Base-by-base conservation (phyloP, 1,284 basidiomycete species). In the Cutaneotrichosporon sp. region DNA sequence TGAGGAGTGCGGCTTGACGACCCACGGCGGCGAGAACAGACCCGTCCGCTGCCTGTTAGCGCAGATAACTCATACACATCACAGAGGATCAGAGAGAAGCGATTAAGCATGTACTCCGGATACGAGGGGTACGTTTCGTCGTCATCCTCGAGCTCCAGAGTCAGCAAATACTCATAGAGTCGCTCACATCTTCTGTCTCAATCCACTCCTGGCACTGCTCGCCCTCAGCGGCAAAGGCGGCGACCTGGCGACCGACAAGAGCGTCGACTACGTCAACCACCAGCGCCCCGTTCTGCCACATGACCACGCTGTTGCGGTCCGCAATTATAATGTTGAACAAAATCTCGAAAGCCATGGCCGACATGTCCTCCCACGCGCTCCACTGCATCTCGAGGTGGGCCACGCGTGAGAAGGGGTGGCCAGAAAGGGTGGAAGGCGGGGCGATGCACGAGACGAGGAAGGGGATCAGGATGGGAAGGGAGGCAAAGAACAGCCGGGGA, bases 321-420 rank as follows among this genome's bases (percentile, higher is more conserved):
- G 73, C 60, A 46, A 77, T 76, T 31, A 69, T 62, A 10, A 80
- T 65, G 5, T 71, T 69, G 30, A 77, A 65, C 26, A 81, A 58
- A 26, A 81, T 70, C 65, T 80, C 79, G 26, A 73, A 70, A 5
- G 77, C 74, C 31, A 78, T 75, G 60, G 75, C 88, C 82, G 10
- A 87, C 31, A 92, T 82, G 76, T 90, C 89, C 22, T 88, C 86
- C 89, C 91, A 91, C 0, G 88, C 88, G 70, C 91, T 90, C 47
- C 90, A 77, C 76, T 58, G 63, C 71, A 72, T 64, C 21, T 60
- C 49, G 16, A 66, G 62, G 21, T 69, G 71, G 1, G 70, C 70
- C 63, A 73, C 74, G 7, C 67, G 68, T 2, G 72, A 74, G 56
- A 75, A 76, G 31, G 66, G 47, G 55, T 71, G 62, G 0, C 64